Evolutionary conservation across 257 asterid species (phyloP), one percentile per base, ranked within the genome.

Genomic region (Salvia splendens): DNA sequence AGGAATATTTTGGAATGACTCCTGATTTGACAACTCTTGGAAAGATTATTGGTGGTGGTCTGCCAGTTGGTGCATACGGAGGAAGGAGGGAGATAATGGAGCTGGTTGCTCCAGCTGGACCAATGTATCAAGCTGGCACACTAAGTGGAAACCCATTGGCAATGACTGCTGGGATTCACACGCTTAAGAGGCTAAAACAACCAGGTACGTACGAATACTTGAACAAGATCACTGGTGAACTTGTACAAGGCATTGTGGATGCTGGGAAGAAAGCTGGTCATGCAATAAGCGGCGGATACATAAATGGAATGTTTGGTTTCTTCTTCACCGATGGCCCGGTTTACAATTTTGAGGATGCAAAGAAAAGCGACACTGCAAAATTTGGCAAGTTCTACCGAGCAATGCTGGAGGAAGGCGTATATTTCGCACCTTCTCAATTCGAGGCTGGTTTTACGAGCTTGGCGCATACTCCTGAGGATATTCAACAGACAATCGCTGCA

Each of bases 31-130:
- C 99, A 0, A 94, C 99, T 1, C 92, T 91, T 1, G 99, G 97
- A n/a, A 94, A 91, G 85, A 89, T 94, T 43, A 94, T 94, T 1
- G 99, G 99, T 8, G 99, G 99, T 60, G 97, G 97, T 51, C 72
- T 94, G 75, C 99, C 99, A 2, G 99, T 94, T 43, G 99, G 99
- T 10, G 99, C 99, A 3, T 94, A 94, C 16, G 99, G 99, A 60
- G 99, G 99, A 60, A 83, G 95, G 73, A 79, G 94, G 69, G 99
- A 91, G 43, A 94, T 94, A 35, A 94, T 94, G 99, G 95, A 94
- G 85, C 87, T 91, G 96, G 99, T 94, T 65, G 99, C 99, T 7
- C 99, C 99, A 20, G 87, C 99, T 5, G 99, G 99, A 54, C 97
- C 99, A 4, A 82, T 94, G 97, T 94, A 94, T 67, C 99, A 94